Percentiles rank a stretch among this genome's conserved stretches.
Conservation (phyloP, 257 asterid species). For the Voacanga thouarsii region DNA sequence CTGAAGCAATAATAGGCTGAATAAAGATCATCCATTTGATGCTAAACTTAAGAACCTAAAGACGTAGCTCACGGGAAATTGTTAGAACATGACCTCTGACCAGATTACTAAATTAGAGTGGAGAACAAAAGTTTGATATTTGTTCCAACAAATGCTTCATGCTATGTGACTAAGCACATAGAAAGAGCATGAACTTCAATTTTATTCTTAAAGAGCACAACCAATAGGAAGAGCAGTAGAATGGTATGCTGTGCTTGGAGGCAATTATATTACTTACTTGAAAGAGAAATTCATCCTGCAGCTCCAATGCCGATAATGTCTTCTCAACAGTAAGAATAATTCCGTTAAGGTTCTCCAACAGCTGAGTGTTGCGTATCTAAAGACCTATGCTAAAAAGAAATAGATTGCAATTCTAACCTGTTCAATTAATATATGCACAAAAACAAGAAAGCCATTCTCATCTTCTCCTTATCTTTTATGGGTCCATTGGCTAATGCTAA, state of each 20-base stretch:
- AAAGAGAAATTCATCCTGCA: conserved; percentile 18
- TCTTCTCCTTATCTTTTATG: not conserved
- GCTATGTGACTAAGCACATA: not conserved
- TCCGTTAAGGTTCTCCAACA: conserved; percentile 9
- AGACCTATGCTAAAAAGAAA: conserved; percentile 1
- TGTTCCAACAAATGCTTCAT: not conserved
- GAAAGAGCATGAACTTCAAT: not conserved
- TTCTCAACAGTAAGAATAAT: conserved; percentile 8
- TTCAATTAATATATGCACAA: not conserved
- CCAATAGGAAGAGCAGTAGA: conserved; percentile 10
- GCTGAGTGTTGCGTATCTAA: conserved; percentile 3
- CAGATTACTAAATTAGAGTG: not conserved
- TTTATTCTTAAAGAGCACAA: conserved; percentile 10
- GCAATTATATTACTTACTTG: conserved; percentile 20
- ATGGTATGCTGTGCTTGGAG: conserved; percentile 6
- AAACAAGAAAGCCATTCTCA: not conserved
- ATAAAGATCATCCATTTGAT: not conserved
- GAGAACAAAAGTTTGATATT: conserved; percentile 1
- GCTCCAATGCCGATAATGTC: conserved; percentile 16
- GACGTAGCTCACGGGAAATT: not conserved
- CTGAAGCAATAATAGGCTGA: not conserved
- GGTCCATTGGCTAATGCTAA: not conserved
- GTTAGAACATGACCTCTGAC: not conserved
- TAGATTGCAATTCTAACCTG: not conserved
- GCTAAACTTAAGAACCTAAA: conserved; percentile 1